phyloP scores from a whole-genome alignment of 345 rosid species.

The Ceriops decandra region DNA sequence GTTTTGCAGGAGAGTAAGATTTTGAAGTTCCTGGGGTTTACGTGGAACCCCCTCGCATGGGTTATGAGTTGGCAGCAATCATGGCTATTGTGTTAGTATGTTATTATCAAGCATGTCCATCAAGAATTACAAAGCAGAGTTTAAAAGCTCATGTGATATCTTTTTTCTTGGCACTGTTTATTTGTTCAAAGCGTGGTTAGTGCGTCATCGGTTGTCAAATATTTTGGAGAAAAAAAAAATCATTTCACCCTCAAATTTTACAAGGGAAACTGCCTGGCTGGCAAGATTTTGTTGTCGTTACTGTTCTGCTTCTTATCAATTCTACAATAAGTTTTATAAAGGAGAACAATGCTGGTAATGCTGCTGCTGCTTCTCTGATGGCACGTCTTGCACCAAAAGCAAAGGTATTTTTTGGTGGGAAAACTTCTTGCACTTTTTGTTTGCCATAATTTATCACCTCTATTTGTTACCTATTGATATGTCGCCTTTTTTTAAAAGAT shows the following conservation, averaged over 20 bases:
- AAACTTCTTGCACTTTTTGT: neutral
- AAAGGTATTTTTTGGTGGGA: constrained; percentile 30
- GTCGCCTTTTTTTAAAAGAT: too few species aligned
- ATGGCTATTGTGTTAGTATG: constrained; percentile 53
- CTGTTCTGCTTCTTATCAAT: constrained; percentile 49
- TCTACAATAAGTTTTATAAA: constrained; percentile 69
- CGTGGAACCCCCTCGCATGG: constrained; percentile 78
- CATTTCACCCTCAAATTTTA: neutral
- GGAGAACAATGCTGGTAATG: constrained; percentile 68
- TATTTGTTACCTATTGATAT: too few species aligned
- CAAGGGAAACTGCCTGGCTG: constrained; percentile 67
- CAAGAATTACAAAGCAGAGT: neutral
- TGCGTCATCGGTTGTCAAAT: neutral
- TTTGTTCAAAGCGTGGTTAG: neutral
- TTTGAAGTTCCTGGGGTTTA: constrained; percentile 48
- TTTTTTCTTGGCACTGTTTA: neutral
- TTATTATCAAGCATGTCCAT: neutral
- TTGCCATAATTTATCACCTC: neutral
- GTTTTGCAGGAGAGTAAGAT: constrained; percentile 53
- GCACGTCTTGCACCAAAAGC: constrained; percentile 64
- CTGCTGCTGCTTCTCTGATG: constrained; percentile 56
- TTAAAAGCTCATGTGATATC: neutral
- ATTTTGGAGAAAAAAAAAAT: neutral
- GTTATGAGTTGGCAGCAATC: constrained; percentile 73
- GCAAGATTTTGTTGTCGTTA: constrained; percentile 22